phyloP scores from a whole-genome alignment of 2,329 filamentous ascomycete species.

The Allantophomopsis lycopodina region DNA sequence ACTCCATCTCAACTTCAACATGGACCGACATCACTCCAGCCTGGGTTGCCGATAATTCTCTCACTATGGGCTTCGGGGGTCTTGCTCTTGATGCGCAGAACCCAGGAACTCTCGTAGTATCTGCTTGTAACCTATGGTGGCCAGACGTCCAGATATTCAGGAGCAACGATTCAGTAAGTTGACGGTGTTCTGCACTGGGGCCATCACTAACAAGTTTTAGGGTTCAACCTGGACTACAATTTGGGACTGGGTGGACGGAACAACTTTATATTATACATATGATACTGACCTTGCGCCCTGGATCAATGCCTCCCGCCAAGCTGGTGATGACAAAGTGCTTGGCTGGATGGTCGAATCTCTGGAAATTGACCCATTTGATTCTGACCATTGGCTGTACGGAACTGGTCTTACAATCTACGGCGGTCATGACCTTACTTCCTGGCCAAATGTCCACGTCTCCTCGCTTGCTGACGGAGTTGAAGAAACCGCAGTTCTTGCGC shows the following conservation, averaged over 20 bases:
- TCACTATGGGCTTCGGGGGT: conserved; percentile 41
- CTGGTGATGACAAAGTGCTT: conserved; percentile 16
- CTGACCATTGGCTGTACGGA: conserved; percentile 46
- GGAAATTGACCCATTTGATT: conserved; percentile 42
- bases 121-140: conserved; percentile 43
- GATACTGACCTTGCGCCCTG: conserved; percentile 1
- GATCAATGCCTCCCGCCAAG: conserved; percentile 6
- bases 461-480: conserved; percentile 13
- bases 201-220: not conserved
- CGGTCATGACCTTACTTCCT: conserved; percentile 16
- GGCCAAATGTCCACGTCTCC: not conserved
- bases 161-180: conserved; percentile 37
- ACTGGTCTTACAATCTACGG: conserved; percentile 41
- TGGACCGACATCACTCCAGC: conserved; percentile 45
- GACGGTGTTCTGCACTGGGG: conserved; percentile 4
- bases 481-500: conserved; percentile 9
- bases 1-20: conserved; percentile 29
- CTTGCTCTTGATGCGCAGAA: conserved; percentile 36
- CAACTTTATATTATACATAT: not conserved
- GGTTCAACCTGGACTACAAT: not conserved
- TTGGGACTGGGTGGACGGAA: not conserved
- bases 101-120: conserved; percentile 41
- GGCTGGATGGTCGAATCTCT: conserved; percentile 49
- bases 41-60: conserved; percentile 21
- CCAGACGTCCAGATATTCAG: conserved; percentile 42